Evolutionary conservation across 1,284 basidiomycete species (phyloP), one percentile per base, ranked within the genome.

Genomic region (Mycena citricolor): DNA sequence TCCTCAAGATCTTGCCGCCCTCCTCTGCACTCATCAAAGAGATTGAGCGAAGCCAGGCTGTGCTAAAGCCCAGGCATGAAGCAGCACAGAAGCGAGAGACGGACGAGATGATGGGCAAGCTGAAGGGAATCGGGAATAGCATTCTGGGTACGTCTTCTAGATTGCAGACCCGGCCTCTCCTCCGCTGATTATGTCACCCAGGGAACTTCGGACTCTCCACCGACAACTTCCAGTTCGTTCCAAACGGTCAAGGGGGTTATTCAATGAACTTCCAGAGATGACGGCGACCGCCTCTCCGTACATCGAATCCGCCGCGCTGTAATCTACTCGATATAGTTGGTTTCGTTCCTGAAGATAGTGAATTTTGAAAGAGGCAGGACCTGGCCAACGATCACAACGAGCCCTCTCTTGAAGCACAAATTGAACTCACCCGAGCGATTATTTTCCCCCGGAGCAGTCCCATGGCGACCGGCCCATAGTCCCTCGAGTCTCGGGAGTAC

Each of bases 221-320:
- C 0, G 83, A 94, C 59, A 94, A 92, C 68, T 99, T 99, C 77
- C 87, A 97, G 67, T 91, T 99, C 57, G 83, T 85, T 47, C 89
- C 89, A 17, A 93, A 93, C 53, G 88, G 88, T 14, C 85, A 94
- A 54, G 95, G 95, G 21, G 92, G 94, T 0, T 98, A 97, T 69
- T 90, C 86, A 2, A 81, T 98, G 76, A 89, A 92, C 56, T 97
- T 98, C 57, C 70, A 73, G 22, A 71, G 58, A 52, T 80, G 36
- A 43, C 17, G n/a, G n/a, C n/a, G n/a, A n/a, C n/a, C n/a, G n/a
- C n/a, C n/a, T n/a, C n/a, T n/a, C n/a, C n/a, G n/a, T n/a, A n/a
- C n/a, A n/a, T n/a, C n/a, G n/a, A 41, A 17, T 42, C 29, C 30
- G n/a, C n/a, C n/a, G n/a, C n/a, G n/a, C n/a, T n/a, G n/a, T n/a